Evolutionary conservation across 2,329 filamentous ascomycete genomes (phyloP).

Genomic region (Alternaria longipes): DNA sequence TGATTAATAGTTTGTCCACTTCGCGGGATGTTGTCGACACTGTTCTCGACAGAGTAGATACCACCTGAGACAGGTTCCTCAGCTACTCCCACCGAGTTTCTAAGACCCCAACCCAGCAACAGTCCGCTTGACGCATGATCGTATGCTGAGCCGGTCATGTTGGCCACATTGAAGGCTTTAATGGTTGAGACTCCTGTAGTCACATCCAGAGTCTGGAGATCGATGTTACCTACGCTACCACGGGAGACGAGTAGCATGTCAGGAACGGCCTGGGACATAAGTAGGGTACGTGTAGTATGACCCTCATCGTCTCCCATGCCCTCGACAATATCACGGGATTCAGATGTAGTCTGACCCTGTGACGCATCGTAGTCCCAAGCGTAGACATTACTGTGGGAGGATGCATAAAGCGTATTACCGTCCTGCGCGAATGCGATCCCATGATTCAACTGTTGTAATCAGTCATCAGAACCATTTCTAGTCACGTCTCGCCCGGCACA

Average conservation of each 20-base stretch:
- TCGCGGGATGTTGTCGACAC: conserved; percentile 69
- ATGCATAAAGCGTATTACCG: conserved; percentile 63
- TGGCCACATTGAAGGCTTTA: conserved; percentile 66
- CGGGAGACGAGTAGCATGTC: conserved; percentile 71
- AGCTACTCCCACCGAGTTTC: conserved; percentile 76
- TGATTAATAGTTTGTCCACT: conserved; percentile 68
- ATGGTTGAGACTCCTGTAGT: conserved; percentile 71
- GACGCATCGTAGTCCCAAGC: conserved; percentile 71
- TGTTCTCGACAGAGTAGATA: conserved; percentile 73
- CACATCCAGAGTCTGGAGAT: conserved; percentile 61
- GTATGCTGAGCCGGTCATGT: conserved; percentile 52
- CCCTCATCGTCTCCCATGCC: conserved; percentile 68
- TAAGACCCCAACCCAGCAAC: conserved; percentile 71
- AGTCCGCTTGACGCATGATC: conserved; percentile 62
- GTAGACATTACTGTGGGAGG: conserved; percentile 66
- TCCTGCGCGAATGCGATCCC: conserved; percentile 61
- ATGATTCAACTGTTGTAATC: conserved; percentile 56
- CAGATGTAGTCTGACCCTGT: conserved; percentile 57
- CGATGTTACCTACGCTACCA: conserved; percentile 71
- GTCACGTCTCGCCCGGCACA: not conserved
- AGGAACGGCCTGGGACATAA: conserved; percentile 65
- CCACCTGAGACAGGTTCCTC: conserved; percentile 65
- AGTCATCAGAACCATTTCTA: not conserved
- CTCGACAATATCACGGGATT: conserved; percentile 63
- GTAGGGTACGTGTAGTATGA: conserved; percentile 72